These are phyloP conservation scores for Ocimum tenuiflorum DNA, from an alignment of 257 asterid species.

Conservation along the genomic window DNA sequence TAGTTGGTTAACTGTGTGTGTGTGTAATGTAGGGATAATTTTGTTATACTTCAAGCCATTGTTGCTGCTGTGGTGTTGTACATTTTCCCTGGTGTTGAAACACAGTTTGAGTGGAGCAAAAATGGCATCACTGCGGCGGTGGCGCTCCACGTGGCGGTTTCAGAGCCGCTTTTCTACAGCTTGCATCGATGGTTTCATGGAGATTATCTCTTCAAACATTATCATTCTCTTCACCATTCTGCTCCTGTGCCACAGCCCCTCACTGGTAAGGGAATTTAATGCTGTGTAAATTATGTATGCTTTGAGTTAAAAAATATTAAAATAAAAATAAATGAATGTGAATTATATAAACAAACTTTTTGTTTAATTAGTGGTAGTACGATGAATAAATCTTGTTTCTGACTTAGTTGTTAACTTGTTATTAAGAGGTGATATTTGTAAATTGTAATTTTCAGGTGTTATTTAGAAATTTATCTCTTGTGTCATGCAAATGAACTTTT, in stretches of 20 bases:
- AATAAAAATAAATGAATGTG: too few relatives aligned
- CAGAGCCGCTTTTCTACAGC: conserved; percentile 74
- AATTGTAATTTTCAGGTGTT: too few relatives aligned
- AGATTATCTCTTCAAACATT: conserved; percentile 41
- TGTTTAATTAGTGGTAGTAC: too few relatives aligned
- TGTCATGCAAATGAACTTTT: too few relatives aligned
- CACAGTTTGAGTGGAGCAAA: conserved; percentile 45
- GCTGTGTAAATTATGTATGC: neutral
- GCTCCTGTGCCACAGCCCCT: conserved; percentile 68
- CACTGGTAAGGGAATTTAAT: conserved; percentile 43
- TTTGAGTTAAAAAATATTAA: too few relatives aligned
- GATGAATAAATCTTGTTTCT: too few relatives aligned
- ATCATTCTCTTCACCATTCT: conserved; percentile 79
- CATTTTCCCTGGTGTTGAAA: conserved; percentile 31
- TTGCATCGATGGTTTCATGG: conserved; percentile 66
- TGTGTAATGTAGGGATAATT: conserved; percentile 55
- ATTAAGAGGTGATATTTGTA: too few relatives aligned
- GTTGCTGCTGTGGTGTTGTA: conserved; percentile 39
- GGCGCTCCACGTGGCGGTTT: conserved; percentile 46
- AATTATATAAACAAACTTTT: too few relatives aligned
- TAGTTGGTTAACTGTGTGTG: neutral
- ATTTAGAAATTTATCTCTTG: too few relatives aligned
- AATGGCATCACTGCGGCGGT: conserved; percentile 45
- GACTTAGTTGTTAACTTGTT: too few relatives aligned
- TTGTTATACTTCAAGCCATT: conserved; percentile 63